Evolutionary conservation across 306 rosid species (phyloP).

Genomic region (Alnus rubra): DNA sequence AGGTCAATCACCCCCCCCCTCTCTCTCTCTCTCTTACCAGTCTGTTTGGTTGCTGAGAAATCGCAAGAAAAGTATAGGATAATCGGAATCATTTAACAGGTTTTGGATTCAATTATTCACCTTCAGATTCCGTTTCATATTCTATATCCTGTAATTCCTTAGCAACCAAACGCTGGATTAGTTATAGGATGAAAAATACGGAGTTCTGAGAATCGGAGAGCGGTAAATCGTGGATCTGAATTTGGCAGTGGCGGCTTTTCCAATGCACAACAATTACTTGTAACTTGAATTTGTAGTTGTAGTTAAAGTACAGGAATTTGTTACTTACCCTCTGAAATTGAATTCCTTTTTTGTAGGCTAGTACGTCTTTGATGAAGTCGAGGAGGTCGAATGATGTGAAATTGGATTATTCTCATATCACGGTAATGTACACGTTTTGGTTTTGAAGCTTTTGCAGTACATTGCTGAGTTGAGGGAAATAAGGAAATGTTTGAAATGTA

Average conservation of each 20-base stretch:
- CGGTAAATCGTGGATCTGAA: neutral
- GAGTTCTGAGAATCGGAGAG: neutral
- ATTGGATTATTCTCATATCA: slow-evolving; percentile 91
- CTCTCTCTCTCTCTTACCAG: neutral
- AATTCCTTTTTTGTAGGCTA: slow-evolving; percentile 54
- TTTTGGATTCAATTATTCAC: neutral
- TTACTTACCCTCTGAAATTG: slow-evolving; percentile 11
- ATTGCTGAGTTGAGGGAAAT: neutral
- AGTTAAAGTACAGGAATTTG: neutral
- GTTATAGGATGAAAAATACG: neutral
- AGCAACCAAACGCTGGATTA: neutral
- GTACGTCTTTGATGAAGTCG: slow-evolving; percentile 70
- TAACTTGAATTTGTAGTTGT: neutral
- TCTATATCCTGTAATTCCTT: neutral
- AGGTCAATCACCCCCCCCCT: slow-evolving; percentile 31
- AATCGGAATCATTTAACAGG: neutral
- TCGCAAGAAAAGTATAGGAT: neutral
- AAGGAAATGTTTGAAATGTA: neutral
- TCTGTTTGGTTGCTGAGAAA: neutral
- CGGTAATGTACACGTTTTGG: slow-evolving; percentile 34
- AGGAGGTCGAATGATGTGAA: slow-evolving; percentile 65
- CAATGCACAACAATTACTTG: neutral
- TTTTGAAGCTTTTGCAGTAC: neutral
- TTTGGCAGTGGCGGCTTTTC: neutral
- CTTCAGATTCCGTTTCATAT: neutral